A percentile compares a stretch with the other conserved stretches of the same genome.
Evolutionary conservation across 768 basidiomycete genomes (phyloP).

Genomic region (Lyophyllum atratum): DNA sequence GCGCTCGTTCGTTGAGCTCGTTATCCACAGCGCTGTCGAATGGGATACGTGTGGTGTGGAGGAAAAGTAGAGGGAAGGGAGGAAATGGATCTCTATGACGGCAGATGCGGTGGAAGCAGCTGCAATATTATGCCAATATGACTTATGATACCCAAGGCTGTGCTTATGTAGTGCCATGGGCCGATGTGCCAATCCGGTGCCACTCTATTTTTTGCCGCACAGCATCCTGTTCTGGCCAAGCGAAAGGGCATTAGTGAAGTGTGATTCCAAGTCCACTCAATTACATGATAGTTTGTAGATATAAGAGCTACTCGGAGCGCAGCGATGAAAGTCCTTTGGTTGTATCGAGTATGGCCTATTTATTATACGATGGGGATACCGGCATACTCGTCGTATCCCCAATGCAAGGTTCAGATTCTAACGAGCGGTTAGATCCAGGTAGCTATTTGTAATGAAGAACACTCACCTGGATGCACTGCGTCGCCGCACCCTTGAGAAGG

Average conservation of each 20-base stretch:
- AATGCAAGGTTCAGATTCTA: slow-evolving; percentile 91
- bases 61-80: neutral
- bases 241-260: neutral
- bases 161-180: slow-evolving; percentile 9
- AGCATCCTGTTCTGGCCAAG: neutral
- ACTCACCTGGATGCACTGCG: slow-evolving; percentile 99
- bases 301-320: neutral
- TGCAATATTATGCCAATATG: neutral
- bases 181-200: neutral
- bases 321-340: neutral
- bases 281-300: neutral
- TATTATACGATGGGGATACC: slow-evolving; percentile 57
- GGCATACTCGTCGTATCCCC: slow-evolving; percentile 81
- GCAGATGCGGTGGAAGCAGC: neutral
- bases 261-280: neutral
- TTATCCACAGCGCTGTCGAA: neutral
- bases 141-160: slow-evolving; percentile 18
- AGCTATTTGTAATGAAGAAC: neutral
- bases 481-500: slow-evolving; percentile 95
- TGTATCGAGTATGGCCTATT: no score
- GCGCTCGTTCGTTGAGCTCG: slow-evolving; percentile 5
- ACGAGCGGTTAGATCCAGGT: neutral
- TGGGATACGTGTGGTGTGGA: neutral
- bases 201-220: neutral
- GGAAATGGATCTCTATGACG: neutral